Evolutionary conservation across 2,329 filamentous ascomycete species (phyloP).

Genomic region (Xylaria sp.): DNA sequence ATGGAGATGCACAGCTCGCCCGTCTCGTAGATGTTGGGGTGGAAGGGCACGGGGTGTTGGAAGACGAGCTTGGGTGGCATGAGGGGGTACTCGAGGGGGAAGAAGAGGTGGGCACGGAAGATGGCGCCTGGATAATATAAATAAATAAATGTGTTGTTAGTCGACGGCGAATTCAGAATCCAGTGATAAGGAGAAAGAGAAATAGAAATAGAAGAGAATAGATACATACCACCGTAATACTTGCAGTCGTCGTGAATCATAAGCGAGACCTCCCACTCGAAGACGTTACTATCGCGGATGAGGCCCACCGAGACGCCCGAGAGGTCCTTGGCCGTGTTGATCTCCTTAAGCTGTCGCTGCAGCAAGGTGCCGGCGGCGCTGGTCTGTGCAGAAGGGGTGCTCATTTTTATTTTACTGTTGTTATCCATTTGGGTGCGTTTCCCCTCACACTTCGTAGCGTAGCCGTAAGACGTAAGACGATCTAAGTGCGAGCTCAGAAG

Average conservation of each 20-base stretch:
- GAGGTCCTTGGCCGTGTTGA: slow-evolving; percentile 90
- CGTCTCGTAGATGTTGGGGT: slow-evolving; percentile 91
- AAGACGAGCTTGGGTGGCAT: slow-evolving; percentile 91
- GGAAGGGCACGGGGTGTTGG: slow-evolving; percentile 83
- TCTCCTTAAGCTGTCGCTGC: slow-evolving; percentile 88
- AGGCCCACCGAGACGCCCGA: slow-evolving; percentile 94
- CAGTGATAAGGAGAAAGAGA: not conserved
- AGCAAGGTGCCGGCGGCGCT: slow-evolving; percentile 76
- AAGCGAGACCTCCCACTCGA: slow-evolving; percentile 98
- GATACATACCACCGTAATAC: slow-evolving; percentile 83
- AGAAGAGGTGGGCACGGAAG: slow-evolving; percentile 86
- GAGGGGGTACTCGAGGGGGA: slow-evolving; percentile 87
- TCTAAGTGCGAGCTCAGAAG: too few relatives aligned
- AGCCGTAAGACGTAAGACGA: too few relatives aligned
- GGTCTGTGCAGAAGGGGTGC: slow-evolving; percentile 58
- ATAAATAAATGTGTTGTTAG: too few relatives aligned
- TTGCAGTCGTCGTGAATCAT: slow-evolving; percentile 97
- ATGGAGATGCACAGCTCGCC: slow-evolving; percentile 97
- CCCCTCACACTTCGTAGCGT: too few relatives aligned
- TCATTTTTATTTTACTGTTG: slow-evolving; percentile 19
- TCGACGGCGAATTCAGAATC: not conserved
- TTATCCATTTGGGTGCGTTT: too few relatives aligned
- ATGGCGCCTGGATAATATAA: slow-evolving; percentile 78
- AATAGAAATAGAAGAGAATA: not conserved
- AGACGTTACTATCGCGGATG: slow-evolving; percentile 85